Evolutionary conservation across 2,329 filamentous ascomycete species (phyloP).

Genomic region (Alternaria ethzedia): DNA sequence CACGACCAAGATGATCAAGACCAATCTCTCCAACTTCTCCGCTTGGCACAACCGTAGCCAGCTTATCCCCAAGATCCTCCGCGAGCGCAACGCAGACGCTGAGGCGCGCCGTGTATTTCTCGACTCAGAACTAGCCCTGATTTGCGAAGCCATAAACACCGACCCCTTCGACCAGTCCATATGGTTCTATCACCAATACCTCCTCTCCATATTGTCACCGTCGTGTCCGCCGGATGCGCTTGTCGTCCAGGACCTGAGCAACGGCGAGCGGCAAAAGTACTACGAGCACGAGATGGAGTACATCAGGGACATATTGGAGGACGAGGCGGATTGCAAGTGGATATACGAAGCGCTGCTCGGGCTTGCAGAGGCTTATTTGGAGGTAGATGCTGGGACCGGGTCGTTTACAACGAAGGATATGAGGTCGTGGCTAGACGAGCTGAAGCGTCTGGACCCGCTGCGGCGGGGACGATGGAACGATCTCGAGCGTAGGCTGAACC

Average conservation of each 20-base stretch:
- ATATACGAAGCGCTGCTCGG: conserved; percentile 87
- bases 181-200: conserved; percentile 95
- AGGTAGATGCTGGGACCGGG: conserved; percentile 51
- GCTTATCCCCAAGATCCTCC: conserved; percentile 77
- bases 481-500: conserved; percentile 59
- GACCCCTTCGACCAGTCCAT: conserved; percentile 94
- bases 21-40: conserved; percentile 93
- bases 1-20: conserved; percentile 84
- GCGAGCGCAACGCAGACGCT: conserved; percentile 71
- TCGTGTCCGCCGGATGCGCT: conserved; percentile 58
- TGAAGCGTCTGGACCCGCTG: conserved; percentile 75
- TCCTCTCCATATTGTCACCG: conserved; percentile 70
- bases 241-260: conserved; percentile 69
- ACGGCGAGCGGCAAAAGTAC: conserved; percentile 68
- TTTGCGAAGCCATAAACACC: conserved; percentile 80
- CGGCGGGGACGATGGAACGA: conserved; percentile 78
- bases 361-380: conserved; percentile 69
- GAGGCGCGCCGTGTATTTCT: conserved; percentile 71
- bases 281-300: conserved; percentile 74
- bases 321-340: conserved; percentile 79
- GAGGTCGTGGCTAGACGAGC: conserved; percentile 63
- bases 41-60: conserved; percentile 93
- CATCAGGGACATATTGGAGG: conserved; percentile 71
- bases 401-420: conserved; percentile 55
- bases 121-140: conserved; percentile 76